These are phyloP conservation scores for Schizochytrium sp. DNA, from an alignment of 108 stramenopile species.

Conservation along the genomic window DNA sequence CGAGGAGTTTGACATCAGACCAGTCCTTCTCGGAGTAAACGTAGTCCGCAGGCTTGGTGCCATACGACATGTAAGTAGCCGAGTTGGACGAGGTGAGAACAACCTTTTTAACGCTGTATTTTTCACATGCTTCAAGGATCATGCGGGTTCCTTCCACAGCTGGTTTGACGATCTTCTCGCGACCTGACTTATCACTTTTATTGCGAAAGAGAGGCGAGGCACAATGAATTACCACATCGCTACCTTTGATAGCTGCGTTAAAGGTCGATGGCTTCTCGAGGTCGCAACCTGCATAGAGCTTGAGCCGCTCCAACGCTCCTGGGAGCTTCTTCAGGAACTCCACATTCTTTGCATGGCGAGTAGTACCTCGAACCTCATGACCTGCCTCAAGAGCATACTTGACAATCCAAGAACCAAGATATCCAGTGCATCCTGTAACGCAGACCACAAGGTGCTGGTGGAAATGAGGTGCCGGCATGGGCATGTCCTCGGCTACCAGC, in stretches of 20 bases:
- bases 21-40: neutral
- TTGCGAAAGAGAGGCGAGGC: conserved; percentile 66
- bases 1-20: neutral
- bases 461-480: no score
- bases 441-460: no score
- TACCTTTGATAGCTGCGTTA: conserved; percentile 64
- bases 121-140: conserved; percentile 59
- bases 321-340: no score
- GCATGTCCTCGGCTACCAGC: no score
- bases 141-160: conserved; percentile 69
- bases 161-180: conserved; percentile 67
- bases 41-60: neutral
- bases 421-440: no score
- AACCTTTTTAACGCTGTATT: conserved; percentile 17
- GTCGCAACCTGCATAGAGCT: no score
- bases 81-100: conserved; percentile 38
- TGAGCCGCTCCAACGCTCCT: no score
- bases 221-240: conserved; percentile 61
- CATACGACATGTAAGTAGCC: neutral
- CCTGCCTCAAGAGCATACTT: no score
- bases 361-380: no score
- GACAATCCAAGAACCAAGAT: no score
- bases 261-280: neutral
- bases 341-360: no score
- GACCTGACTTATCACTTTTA: neutral